Conservation (phyloP, 2,329 filamentous ascomycete species). For the Iodosphaeria phyllophila region DNA sequence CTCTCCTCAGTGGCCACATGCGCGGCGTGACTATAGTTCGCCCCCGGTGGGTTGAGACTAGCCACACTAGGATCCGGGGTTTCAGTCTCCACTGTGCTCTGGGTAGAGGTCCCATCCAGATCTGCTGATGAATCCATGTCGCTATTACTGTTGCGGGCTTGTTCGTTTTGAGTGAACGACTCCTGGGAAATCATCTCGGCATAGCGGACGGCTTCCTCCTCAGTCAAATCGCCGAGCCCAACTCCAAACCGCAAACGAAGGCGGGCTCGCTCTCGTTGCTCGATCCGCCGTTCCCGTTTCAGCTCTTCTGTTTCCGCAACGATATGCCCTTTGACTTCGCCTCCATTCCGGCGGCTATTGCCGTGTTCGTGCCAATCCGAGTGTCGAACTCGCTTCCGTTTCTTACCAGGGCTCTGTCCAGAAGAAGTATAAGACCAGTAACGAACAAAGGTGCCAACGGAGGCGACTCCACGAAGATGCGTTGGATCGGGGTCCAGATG, state of each 20-base stretch:
- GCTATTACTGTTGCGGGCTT: conserved; percentile 30
- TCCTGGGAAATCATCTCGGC: conserved; percentile 50
- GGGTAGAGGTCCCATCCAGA: conserved; percentile 17
- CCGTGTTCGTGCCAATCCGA: conserved; percentile 36
- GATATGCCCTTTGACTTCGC: conserved; percentile 64
- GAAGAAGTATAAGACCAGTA: conserved; percentile 91
- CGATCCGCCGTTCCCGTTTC: conserved; percentile 49
- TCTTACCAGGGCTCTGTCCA: conserved; percentile 55
- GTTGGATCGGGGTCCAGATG: conserved; percentile 77
- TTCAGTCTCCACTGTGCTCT: conserved; percentile 23
- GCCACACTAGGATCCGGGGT: conserved; percentile 36
- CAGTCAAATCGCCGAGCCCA: conserved; percentile 47
- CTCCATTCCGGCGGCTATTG: conserved; percentile 35
- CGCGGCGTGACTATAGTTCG: conserved; percentile 8
- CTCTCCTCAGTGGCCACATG: conserved; percentile 22
- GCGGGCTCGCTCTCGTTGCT: conserved; percentile 47
- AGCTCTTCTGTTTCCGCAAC: conserved; percentile 71
- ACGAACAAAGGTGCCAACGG: conserved; percentile 69
- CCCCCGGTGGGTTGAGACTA: conserved; percentile 17
- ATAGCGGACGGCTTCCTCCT: conserved; percentile 46
- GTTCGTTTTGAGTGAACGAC: conserved; percentile 34
- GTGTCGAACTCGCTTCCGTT: conserved; percentile 60
- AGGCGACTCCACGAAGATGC: conserved; percentile 66
- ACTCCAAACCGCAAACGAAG: conserved; percentile 71
- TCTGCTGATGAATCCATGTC: conserved; percentile 31